These are phyloP conservation scores for Hypoxylon sp. DNA, from an alignment of 2,329 filamentous ascomycete species.

Conservation along the genomic window DNA sequence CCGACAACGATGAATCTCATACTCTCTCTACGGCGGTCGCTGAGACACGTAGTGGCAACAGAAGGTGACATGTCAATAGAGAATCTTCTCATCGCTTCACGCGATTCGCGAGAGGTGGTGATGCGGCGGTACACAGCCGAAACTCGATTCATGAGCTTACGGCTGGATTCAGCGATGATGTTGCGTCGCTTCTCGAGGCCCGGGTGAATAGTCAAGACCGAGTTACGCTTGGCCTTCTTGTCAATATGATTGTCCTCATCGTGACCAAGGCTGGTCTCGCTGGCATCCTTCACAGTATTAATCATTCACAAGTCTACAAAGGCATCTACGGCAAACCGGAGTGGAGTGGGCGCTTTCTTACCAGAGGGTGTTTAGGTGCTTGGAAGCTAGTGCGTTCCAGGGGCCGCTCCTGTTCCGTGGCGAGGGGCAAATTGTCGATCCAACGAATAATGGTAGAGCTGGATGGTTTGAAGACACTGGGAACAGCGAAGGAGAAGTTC, in stretches of 20 bases:
- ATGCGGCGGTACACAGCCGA: conserved; percentile 44
- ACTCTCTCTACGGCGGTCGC: conserved; percentile 41
- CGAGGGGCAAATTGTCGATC: conserved; percentile 48
- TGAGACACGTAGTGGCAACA: conserved; percentile 40
- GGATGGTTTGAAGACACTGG: conserved; percentile 46
- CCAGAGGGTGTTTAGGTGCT: conserved; percentile 49
- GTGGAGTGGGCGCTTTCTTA: conserved; percentile 28
- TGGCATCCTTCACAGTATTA: conserved; percentile 34
- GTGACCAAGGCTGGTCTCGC: conserved; percentile 23
- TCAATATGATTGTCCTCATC: conserved; percentile 41
- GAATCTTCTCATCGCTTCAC: conserved; percentile 13
- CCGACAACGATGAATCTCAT: conserved; percentile 55
- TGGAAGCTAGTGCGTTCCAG: conserved; percentile 41
- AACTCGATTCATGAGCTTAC: conserved; percentile 42
- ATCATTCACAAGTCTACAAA: not conserved
- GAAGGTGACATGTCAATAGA: conserved; percentile 29
- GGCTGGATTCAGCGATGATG: not conserved
- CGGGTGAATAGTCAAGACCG: conserved; percentile 16
- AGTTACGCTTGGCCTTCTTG: conserved; percentile 46
- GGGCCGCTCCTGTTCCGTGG: conserved; percentile 33
- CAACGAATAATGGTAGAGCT: conserved; percentile 47
- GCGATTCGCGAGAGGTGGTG: conserved; percentile 26
- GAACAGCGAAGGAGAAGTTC: conserved; percentile 49
- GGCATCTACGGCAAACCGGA: not conserved
- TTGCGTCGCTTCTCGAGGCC: conserved; percentile 31